Evolutionary conservation across 1,139 yeast species (phyloP), one percentile per base, ranked within the genome.

Genomic region (Ogataea hybrid): DNA sequence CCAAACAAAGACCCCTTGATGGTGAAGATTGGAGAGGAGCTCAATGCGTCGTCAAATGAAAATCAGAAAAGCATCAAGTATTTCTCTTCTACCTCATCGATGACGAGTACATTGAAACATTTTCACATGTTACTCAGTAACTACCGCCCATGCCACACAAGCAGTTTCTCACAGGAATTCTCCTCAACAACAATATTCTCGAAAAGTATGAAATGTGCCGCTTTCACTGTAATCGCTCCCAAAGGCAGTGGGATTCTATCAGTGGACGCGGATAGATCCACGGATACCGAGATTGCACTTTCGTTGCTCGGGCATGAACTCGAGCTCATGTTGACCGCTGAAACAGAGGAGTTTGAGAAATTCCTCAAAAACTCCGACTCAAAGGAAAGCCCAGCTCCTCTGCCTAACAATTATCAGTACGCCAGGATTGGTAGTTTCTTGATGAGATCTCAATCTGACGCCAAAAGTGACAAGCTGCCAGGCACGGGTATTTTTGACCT

Each of bases 401-500:
- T 57, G 49, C 42, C 42, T 32, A 49, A 30, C 49, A 56, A 68
- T 3, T 90, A 89, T 58, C 92, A 89, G 57, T 89, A 87, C 62
- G 80, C 95, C 4, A 65, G 70, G 27, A 68, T 77, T 46, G 90
- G 83, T 1, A 71, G 74, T 32, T 85, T 92, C 51, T 61, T 92
- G 21, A 74, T 92, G 79, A 71, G 98, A 51, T 90, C 97, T 0
- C 98, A 92, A 62, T 70, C 92, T 46, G 98, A 92, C 63, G 89
- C 97, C 50, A 70, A 72, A 48, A 92, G 88, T 60, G 66, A 71
- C 0, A 65, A 87, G 25, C 68, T 92, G 20, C 97, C 97, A 0
- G 96, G 96, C 0, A 82, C 84, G 10, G 97, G 97, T 0, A 81
- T 89, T 0, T 92, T 92, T 69, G 98, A 92, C 64, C 69, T 92